A percentile compares a stretch with the other conserved stretches of the same genome.
Evolutionary conservation across 1,139 yeast species (phyloP).

Genomic region (Saccharomycopsis crataegensis): DNA sequence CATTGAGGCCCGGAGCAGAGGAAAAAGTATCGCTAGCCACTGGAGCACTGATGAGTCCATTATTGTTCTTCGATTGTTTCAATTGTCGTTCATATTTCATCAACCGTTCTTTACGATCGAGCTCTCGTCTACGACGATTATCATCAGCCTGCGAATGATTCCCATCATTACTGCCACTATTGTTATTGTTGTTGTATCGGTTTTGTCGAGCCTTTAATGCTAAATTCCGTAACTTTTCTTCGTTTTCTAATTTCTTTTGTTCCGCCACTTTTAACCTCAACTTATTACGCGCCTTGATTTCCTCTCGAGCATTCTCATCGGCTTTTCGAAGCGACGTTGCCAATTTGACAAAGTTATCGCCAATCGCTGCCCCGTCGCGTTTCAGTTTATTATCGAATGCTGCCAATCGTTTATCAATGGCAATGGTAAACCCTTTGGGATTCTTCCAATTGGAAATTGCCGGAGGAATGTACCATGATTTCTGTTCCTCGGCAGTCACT

Average conservation of each 20-base stretch:
- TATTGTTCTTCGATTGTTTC: constrained; percentile 31
- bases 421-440: constrained; percentile 82
- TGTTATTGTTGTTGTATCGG: constrained; percentile 5
- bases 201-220: constrained; percentile 51
- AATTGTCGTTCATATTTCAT: constrained; percentile 41
- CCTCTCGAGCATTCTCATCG: constrained; percentile 66
- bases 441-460: constrained; percentile 96
- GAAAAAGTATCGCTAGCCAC: neutral
- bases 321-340: constrained; percentile 72
- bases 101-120: constrained; percentile 37
- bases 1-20: neutral
- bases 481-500: constrained; percentile 68
- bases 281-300: constrained; percentile 53
- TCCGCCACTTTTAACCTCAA: constrained; percentile 47
- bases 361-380: constrained; percentile 30
- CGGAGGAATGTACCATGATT: constrained; percentile 84
- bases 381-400: constrained; percentile 38
- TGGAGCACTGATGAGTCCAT: neutral
- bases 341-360: constrained; percentile 54
- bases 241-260: constrained; percentile 51
- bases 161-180: constrained; percentile 14
- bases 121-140: constrained; percentile 32
- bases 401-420: constrained; percentile 69
- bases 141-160: constrained; percentile 20
- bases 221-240: constrained; percentile 47